Percentiles rank a stretch among this genome's conserved stretches.
phyloP scores from a whole-genome alignment of 2,329 filamentous ascomycete species.

The Alternaria consortialis region DNA sequence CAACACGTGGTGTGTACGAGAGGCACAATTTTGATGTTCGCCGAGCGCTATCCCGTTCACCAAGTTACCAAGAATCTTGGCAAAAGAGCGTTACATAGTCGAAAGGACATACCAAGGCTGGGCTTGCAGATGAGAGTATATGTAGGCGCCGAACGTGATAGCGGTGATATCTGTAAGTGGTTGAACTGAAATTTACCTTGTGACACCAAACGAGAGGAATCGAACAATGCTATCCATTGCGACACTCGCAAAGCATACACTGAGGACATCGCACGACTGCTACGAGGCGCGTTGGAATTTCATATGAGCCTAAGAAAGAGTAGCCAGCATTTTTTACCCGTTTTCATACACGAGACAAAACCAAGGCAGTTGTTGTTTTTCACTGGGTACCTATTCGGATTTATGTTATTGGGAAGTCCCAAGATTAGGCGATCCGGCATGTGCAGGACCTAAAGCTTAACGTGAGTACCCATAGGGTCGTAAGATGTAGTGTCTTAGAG shows the following conservation, averaged over 20 bases:
- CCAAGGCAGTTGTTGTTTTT: background rate
- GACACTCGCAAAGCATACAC: background rate
- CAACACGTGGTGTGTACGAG: background rate
- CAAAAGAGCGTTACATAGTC: background rate
- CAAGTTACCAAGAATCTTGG: constrained; percentile 1
- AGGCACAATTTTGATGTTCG: background rate
- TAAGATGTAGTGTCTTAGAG: background rate
- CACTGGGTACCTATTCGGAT: background rate
- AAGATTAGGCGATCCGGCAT: constrained; percentile 2
- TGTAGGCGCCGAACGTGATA: background rate
- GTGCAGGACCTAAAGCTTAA: background rate
- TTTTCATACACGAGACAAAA: background rate
- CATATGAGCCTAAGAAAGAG: background rate
- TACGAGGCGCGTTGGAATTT: background rate
- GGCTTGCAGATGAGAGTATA: background rate
- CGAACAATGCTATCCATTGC: background rate
- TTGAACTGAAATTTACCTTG: background rate
- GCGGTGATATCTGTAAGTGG: background rate
- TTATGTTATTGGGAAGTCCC: background rate
- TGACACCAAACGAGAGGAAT: background rate
- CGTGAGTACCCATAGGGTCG: background rate
- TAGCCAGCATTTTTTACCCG: too few relatives aligned
- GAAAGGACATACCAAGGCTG: constrained; percentile 3
- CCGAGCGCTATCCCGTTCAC: background rate
- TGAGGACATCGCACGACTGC: background rate